Conservation (phyloP, 176 grass and related monocot genomes). For the Stipa capillata region DNA sequence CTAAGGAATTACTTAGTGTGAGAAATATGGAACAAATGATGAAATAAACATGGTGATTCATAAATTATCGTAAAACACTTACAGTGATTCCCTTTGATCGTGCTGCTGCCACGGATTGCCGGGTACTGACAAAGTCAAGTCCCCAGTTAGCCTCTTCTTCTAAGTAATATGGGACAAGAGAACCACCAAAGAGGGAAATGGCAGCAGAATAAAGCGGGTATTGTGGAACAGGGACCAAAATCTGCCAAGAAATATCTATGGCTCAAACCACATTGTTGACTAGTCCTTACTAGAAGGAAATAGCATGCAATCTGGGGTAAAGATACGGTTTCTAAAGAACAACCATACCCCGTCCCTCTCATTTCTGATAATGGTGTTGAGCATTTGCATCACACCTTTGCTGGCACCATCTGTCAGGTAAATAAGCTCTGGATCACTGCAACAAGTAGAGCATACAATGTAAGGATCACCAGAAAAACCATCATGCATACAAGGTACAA, state of each 20-base stretch:
- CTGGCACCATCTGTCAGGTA: constrained; percentile 95
- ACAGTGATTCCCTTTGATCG: constrained; percentile 87
- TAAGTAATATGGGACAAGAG: constrained; percentile 94
- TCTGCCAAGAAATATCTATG: constrained; percentile 39
- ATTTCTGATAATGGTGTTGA: constrained; percentile 82
- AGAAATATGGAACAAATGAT: neutral
- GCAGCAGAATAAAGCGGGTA: constrained; percentile 98
- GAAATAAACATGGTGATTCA: neutral
- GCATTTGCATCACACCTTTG: constrained; percentile 95
- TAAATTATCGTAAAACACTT: constrained; percentile 26
- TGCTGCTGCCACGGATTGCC: constrained; percentile 52
- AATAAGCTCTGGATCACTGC: constrained; percentile 93
- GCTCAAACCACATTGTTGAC: neutral
- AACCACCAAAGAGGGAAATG: constrained; percentile 76
- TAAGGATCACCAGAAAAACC: neutral
- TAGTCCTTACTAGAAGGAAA: neutral
- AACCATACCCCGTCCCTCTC: constrained; percentile 69
- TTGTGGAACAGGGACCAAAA: constrained; percentile 96
- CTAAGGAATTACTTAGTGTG: neutral
- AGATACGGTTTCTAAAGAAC: neutral
- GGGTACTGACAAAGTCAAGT: constrained; percentile 56
- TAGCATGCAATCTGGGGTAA: neutral
- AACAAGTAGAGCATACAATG: neutral
- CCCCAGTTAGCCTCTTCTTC: constrained; percentile 96
- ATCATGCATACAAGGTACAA: neutral